Evolutionary conservation across 2,329 filamentous ascomycete species (phyloP).

Genomic region (Sporothrix brunneoviolacea): DNA sequence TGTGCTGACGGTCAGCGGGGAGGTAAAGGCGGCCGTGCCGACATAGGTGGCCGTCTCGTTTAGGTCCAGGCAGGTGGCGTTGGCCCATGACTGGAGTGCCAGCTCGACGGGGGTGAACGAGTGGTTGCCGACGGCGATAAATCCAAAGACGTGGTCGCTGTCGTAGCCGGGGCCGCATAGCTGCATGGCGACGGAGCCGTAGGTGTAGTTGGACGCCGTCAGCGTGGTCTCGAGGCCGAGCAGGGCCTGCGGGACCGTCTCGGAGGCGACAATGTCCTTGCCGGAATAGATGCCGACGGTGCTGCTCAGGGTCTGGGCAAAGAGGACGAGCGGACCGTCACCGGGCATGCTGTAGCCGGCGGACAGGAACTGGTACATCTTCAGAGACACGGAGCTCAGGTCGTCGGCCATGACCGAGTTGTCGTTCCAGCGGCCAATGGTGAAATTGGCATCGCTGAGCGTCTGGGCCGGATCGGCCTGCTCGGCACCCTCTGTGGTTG

Average conservation of each 20-base stretch:
- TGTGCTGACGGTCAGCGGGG: neutral
- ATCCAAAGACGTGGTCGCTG: slow-evolving; percentile 29
- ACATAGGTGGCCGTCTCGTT: slow-evolving; percentile 16
- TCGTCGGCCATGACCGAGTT: slow-evolving; percentile 11
- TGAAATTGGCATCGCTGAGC: slow-evolving; percentile 18
- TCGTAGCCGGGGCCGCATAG: slow-evolving; percentile 29
- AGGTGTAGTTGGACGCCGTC: slow-evolving; percentile 20
- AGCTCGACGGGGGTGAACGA: slow-evolving; percentile 27
- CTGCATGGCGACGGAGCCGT: slow-evolving; percentile 29
- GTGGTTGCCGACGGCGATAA: slow-evolving; percentile 27
- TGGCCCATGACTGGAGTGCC: slow-evolving; percentile 25
- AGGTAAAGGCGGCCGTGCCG: neutral
- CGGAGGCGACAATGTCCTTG: slow-evolving; percentile 20
- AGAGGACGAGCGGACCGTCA: too few species aligned
- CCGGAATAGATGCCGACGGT: slow-evolving; percentile 32
- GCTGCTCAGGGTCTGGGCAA: slow-evolving; percentile 24
- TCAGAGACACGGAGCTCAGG: slow-evolving; percentile 21
- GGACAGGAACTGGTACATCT: slow-evolving; percentile 25
- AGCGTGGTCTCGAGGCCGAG: slow-evolving; percentile 23
- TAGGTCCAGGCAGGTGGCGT: slow-evolving; percentile 22
- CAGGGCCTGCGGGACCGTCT: slow-evolving; percentile 22
- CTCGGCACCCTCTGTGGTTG: too few species aligned
- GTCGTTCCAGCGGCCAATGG: slow-evolving; percentile 26
- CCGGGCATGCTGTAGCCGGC: slow-evolving; percentile 20
- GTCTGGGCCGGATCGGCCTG: too few species aligned